These are phyloP conservation scores for Excoecaria agallocha DNA, from an alignment of 345 rosid genomes.

Conservation along the genomic window DNA sequence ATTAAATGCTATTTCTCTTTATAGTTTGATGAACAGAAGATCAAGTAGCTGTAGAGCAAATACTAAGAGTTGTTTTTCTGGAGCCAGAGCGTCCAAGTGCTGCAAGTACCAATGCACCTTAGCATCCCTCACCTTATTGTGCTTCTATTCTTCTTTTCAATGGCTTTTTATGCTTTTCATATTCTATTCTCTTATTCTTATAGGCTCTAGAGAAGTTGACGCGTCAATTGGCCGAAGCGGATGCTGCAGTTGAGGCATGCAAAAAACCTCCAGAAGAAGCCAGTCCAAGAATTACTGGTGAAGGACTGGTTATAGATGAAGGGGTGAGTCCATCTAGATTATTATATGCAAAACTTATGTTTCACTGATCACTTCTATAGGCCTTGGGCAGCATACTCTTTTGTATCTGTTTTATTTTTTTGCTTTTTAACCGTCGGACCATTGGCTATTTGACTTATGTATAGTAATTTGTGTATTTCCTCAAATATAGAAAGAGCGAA, in stretches of 20 bases:
- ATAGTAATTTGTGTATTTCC: not conserved
- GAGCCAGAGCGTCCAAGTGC: conserved; percentile 74
- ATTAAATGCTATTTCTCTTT: conserved; percentile 7
- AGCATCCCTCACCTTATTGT: not conserved
- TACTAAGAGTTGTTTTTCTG: conserved; percentile 76
- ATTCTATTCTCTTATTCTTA: not conserved
- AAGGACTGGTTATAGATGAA: conserved; percentile 99
- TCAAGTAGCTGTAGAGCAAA: conserved; percentile 65
- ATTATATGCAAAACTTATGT: not conserved
- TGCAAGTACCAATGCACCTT: conserved; percentile 44
- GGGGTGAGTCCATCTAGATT: conserved; percentile 63
- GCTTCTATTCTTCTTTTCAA: not conserved
- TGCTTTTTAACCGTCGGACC: too few relatives aligned
- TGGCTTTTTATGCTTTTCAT: not conserved
- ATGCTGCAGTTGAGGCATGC: conserved; percentile 75
- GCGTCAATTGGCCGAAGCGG: conserved; percentile 83
- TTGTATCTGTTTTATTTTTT: too few relatives aligned
- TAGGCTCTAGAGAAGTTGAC: conserved; percentile 81
- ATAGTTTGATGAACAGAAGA: conserved; percentile 98
- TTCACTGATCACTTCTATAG: not conserved
- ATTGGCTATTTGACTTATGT: too few relatives aligned
- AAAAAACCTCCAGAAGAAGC: conserved; percentile 82
- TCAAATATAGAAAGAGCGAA: conserved; percentile 70
- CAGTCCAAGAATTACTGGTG: conserved; percentile 83
- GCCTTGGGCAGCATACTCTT: too few relatives aligned